Conservation (phyloP, 345 rosid species). For the Citrus trifoliata region DNA sequence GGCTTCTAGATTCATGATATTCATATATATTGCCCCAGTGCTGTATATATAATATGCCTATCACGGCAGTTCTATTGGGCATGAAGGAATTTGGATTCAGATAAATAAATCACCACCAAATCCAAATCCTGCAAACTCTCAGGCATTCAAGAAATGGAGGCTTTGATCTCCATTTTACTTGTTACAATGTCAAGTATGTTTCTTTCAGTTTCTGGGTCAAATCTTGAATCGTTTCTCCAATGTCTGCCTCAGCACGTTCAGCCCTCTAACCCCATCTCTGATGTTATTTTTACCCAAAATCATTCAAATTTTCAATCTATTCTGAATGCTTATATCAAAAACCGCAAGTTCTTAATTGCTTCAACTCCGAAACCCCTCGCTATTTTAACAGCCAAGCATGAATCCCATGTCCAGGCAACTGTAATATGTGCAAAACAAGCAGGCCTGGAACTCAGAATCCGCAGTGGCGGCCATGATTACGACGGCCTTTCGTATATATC, state of each 20-base stretch:
- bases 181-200: too few relatives aligned
- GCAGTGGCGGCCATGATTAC: conserved; percentile 4
- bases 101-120: too few relatives aligned
- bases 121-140: too few relatives aligned
- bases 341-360: neutral
- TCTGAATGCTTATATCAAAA: neutral
- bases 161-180: too few relatives aligned
- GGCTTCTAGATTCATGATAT: too few relatives aligned
- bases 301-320: neutral
- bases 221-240: neutral
- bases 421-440: neutral
- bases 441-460: neutral
- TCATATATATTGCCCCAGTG: too few relatives aligned
- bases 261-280: neutral
- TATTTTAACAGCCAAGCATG: neutral
- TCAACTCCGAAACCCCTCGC: neutral
- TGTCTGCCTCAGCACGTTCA: neutral
- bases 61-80: too few relatives aligned
- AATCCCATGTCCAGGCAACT: conserved; percentile 2
- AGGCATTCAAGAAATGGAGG: too few relatives aligned
- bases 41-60: too few relatives aligned
- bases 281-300: neutral
- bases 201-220: too few relatives aligned
- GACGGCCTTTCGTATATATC: neutral
- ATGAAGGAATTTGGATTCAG: too few relatives aligned